Evolutionary conservation across 106 monocot genomes (phyloP), one percentile per base, ranked within the genome.

Genomic region (Xerophyta viscosa): DNA sequence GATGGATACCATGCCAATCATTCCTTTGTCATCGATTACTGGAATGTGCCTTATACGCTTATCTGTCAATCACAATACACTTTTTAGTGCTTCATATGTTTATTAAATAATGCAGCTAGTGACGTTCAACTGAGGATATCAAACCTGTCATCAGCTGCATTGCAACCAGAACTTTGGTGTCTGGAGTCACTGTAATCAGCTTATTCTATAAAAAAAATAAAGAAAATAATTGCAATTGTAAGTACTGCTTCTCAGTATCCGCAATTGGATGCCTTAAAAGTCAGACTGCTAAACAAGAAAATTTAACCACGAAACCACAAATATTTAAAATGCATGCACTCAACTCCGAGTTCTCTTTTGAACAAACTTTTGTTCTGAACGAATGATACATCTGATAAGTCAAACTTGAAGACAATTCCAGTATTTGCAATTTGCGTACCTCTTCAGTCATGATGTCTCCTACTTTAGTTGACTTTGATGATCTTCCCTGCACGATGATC

Each of bases 361-460:
- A n/a, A n/a, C n/a, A n/a, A n/a, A n/a, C n/a, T n/a, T n/a, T n/a
- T n/a, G n/a, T n/a, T n/a, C n/a, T n/a, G n/a, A n/a, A n/a, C n/a
- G n/a, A n/a, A n/a, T n/a, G n/a, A n/a, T n/a, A n/a, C n/a, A n/a
- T n/a, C n/a, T n/a, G n/a, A n/a, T n/a, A n/a, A n/a, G n/a, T n/a
- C n/a, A n/a, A n/a, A n/a, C n/a, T n/a, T n/a, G n/a, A n/a, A n/a
- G n/a, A n/a, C n/a, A n/a, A n/a, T n/a, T n/a, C n/a, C n/a, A n/a
- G n/a, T n/a, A n/a, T n/a, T n/a, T n/a, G n/a, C n/a, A n/a, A n/a
- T n/a, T n/a, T n/a, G n/a, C n/a, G n/a, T 69, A 88, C 94, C 88
- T 94, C 94, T 62, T 96, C 96, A 66, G 96, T 96, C 96, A 96
- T 96, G 73, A 96, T 96, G 61, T 96, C 96, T 28, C 96, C 96